Conservation (phyloP, 805 yeast genomes). For the Candida ulmi region DNA sequence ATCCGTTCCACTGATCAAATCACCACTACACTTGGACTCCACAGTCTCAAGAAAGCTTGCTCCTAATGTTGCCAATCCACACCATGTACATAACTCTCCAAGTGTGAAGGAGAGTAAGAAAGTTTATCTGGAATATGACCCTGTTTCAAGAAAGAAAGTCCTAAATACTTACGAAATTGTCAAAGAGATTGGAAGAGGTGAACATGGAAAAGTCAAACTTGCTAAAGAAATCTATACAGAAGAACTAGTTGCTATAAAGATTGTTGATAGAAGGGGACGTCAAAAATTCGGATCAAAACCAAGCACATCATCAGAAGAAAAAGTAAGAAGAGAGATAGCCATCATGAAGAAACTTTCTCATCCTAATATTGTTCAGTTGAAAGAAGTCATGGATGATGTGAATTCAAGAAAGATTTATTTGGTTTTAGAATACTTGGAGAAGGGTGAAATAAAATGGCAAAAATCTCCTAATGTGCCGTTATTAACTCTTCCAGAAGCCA, state of each 20-base stretch:
- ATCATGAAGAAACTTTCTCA: conserved; percentile 90
- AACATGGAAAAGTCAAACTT: conserved; percentile 95
- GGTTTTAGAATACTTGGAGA: conserved; percentile 83
- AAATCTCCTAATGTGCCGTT: conserved; percentile 53
- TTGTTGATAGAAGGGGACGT: conserved; percentile 70
- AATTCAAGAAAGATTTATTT: conserved; percentile 80
- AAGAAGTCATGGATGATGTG: conserved; percentile 85
- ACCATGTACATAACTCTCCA: conserved; percentile 22
- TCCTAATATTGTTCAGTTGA: conserved; percentile 83
- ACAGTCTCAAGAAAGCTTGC: conserved; percentile 14
- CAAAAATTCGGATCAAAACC: conserved; percentile 46
- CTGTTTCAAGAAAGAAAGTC: conserved; percentile 71
- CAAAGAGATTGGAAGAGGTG: conserved; percentile 89
- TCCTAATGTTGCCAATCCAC: conserved; percentile 20
- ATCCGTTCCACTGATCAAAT: conserved; percentile 1
- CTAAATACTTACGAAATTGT: conserved; percentile 87
- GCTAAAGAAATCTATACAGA: conserved; percentile 66
- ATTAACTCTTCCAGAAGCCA: conserved; percentile 58
- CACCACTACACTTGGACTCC: neutral
- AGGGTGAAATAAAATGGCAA: conserved; percentile 90
- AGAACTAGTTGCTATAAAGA: conserved; percentile 85
- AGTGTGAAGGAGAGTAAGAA: conserved; percentile 78
- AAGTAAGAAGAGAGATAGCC: conserved; percentile 81
- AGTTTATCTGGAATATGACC: conserved; percentile 83
- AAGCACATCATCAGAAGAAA: conserved; percentile 54